Evolutionary conservation across 2,329 filamentous ascomycete genomes (phyloP), one percentile per base, ranked within the genome.

Genomic region (Mollisia scopiformis): DNA sequence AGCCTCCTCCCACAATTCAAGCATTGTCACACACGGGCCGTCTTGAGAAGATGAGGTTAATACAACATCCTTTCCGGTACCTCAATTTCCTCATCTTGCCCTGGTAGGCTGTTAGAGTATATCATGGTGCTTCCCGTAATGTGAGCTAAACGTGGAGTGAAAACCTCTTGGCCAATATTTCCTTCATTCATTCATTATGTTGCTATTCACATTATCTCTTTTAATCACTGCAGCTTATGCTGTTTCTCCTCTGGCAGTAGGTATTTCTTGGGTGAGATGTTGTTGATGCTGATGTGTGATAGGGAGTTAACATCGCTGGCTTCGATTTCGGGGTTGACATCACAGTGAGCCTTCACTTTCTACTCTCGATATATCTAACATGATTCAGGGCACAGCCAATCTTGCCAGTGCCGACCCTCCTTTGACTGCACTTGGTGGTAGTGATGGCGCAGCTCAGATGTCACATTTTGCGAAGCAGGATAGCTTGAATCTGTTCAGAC

Each of bases 401-500:
- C 31, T 68, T 8, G 21, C 57, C 41, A 66, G 55, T 60, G 64
- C 58, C 10, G 25, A 56, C 21, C 56, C 51, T 43, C 67, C 67
- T 39, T 39, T 69, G 30, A 58, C 46, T 35, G 41, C 52, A 1
- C 51, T 69, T 3, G 61, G 60, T 19, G 57, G 59, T 11, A 62
- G 52, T 5, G 66, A 68, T 64, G 66, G 66, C 8, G 58, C 54
- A 14, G 66, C 55, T 35, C 66, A 68, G 35, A 68, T 66, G 66
- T 27, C 57, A 30, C 69, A 72, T 51, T 71, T 70, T 39, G 75
- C 80, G 56, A 77, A 77, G 14, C 78, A 82, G 47, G 79, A 83
- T 67, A 76, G 78, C 51, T 74, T 87, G 55, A 87, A 86, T 68
- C 74, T 84, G 30, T 82, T 86, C 71, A 81, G 84, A 49, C 76